Conservation (phyloP, 176 grass and related monocot genomes). For the Phoenix dactylifera region DNA sequence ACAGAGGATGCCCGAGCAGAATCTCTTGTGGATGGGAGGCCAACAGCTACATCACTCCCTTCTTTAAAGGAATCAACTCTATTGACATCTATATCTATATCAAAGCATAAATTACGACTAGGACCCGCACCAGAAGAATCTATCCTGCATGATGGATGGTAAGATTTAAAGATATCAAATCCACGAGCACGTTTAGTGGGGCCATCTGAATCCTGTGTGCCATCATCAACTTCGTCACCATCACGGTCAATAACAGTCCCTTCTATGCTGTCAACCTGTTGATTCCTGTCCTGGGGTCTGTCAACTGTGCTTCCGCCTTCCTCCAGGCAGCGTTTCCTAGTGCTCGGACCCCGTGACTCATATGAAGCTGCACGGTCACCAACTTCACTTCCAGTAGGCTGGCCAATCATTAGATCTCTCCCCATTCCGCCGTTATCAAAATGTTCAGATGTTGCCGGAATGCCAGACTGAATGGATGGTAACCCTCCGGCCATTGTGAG, state of each 20-base stretch:
- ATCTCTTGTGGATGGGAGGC: conserved; percentile 48
- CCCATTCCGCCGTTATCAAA: conserved; percentile 64
- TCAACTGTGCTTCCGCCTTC: conserved; percentile 96
- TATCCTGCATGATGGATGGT: conserved; percentile 29
- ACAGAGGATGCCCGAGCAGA: conserved; percentile 83
- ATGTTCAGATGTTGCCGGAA: conserved; percentile 31
- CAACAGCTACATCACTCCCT: conserved; percentile 33
- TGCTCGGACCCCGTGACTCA: conserved; percentile 85
- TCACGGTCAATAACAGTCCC: conserved; percentile 85
- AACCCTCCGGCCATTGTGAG: conserved; percentile 86
- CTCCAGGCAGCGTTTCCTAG: conserved; percentile 87
- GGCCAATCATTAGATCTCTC: conserved; percentile 92
- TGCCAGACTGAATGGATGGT: conserved; percentile 41
- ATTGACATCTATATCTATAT: conserved; percentile 40
- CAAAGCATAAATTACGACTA: conserved; percentile 74
- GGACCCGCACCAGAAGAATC: conserved; percentile 89
- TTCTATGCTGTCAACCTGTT: conserved; percentile 81
- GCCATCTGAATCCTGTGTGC: conserved; percentile 64
- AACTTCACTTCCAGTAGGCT: conserved; percentile 93
- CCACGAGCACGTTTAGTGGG: conserved; percentile 55
- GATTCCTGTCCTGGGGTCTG: conserved; percentile 61
- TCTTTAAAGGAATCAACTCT: conserved; percentile 40
- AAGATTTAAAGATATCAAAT: conserved; percentile 65
- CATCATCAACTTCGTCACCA: conserved; percentile 91
- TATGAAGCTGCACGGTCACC: conserved; percentile 86